phyloP scores from a whole-genome alignment of 345 rosid genomes.

The Abelmoschus esculentus region DNA sequence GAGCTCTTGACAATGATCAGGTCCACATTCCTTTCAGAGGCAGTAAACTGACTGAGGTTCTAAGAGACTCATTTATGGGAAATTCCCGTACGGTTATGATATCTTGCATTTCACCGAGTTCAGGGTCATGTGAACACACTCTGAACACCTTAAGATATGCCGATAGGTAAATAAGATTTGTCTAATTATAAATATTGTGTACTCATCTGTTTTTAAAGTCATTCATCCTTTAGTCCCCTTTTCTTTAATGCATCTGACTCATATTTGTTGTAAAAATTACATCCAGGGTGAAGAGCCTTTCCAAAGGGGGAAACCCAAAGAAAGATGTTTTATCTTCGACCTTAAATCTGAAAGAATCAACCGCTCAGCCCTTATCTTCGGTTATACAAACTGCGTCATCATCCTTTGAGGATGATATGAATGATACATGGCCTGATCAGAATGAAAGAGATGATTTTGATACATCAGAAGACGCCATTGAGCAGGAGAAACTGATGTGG shows the following conservation, averaged over 20 bases:
- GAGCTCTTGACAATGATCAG: constrained; percentile 99
- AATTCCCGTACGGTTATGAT: constrained; percentile 98
- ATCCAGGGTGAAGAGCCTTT: constrained; percentile 92
- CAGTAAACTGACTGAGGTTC: constrained; percentile 93
- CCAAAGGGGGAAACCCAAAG: constrained; percentile 78
- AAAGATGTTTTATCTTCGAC: constrained; percentile 71
- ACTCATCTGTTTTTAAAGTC: neutral
- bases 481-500: constrained; percentile 60
- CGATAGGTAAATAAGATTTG: constrained; percentile 58
- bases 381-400: constrained; percentile 52
- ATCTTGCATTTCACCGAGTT: constrained; percentile 95
- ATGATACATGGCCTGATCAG: constrained; percentile 75
- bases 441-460: constrained; percentile 64
- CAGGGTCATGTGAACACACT: constrained; percentile 98
- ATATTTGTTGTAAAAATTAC: neutral
- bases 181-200: neutral
- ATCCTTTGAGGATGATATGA: constrained; percentile 54
- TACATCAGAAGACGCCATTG: constrained; percentile 60
- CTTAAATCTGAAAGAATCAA: constrained; percentile 68
- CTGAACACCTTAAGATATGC: constrained; percentile 97
- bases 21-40: constrained; percentile 99
- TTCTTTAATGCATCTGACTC: neutral
- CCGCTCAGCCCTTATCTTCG: constrained; percentile 54
- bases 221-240: neutral
- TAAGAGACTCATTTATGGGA: constrained; percentile 96